Percentiles rank a stretch among this genome's conserved stretches.
These are phyloP conservation scores for Clavispora vitiphila DNA, from an alignment of 805 yeast species.

Conservation along the genomic window DNA sequence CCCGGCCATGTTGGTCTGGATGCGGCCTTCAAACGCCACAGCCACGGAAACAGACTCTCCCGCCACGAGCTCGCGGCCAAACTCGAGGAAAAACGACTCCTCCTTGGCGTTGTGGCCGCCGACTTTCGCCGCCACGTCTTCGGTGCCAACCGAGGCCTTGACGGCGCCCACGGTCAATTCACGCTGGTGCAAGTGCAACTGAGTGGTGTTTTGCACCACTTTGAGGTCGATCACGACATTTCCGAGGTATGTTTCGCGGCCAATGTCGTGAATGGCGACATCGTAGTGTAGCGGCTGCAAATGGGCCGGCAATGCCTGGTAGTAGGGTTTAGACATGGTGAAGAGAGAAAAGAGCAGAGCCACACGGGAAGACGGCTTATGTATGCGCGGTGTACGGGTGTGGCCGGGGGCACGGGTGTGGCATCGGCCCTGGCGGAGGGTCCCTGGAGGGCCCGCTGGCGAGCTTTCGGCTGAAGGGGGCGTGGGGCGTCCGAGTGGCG, in stretches of 20 bases:
- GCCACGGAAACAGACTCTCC: slow-evolving; percentile 24
- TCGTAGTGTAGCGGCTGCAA: slow-evolving; percentile 75
- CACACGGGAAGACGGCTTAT: background rate
- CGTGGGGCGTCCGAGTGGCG: no score
- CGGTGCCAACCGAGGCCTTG: slow-evolving; percentile 18
- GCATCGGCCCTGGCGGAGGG: no score
- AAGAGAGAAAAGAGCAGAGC: background rate
- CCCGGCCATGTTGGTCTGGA: slow-evolving; percentile 54
- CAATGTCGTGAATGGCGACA: slow-evolving; percentile 53
- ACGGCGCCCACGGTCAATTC: slow-evolving; percentile 28
- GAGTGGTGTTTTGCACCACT: slow-evolving; percentile 37
- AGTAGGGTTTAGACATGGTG: slow-evolving; percentile 20
- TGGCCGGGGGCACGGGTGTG: no score
- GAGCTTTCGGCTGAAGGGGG: no score
- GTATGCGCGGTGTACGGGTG: background rate
- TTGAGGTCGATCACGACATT: slow-evolving; percentile 43
- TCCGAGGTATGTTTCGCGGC: slow-evolving; percentile 44
- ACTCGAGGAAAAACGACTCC: slow-evolving; percentile 60
- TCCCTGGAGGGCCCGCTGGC: no score
- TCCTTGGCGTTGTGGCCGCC: slow-evolving; percentile 41
- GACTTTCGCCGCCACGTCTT: slow-evolving; percentile 20
- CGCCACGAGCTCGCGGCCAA: slow-evolving; percentile 33
- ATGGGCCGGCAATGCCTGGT: slow-evolving; percentile 52
- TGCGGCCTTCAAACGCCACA: slow-evolving; percentile 36
- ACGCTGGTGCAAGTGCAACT: slow-evolving; percentile 46